Conservation (phyloP, 768 basidiomycete genomes). For the Rubroboletus satanas region DNA sequence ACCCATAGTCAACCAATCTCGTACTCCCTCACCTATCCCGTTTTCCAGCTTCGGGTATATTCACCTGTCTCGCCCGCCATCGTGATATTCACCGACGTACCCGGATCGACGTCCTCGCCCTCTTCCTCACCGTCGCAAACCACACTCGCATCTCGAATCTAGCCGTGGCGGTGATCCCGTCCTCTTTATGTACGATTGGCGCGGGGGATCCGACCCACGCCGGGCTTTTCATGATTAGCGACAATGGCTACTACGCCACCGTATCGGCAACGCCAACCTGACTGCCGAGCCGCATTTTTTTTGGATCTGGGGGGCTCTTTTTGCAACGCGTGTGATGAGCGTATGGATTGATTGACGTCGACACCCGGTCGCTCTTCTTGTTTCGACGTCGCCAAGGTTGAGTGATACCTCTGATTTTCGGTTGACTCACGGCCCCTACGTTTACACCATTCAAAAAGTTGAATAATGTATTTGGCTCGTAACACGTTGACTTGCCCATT, state of each 20-base stretch:
- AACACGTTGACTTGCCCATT: not conserved
- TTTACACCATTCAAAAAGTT: not conserved
- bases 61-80: not conserved
- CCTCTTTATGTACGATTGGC: not conserved
- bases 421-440: not conserved
- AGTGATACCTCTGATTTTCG: not conserved
- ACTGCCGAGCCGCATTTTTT: not conserved
- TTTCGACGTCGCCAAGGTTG: not conserved
- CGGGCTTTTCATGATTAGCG: not conserved
- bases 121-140: not conserved
- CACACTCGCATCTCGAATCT: not conserved
- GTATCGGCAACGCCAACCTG: not conserved
- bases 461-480: not conserved
- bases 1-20: not conserved
- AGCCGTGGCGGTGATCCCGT: too few relatives aligned
- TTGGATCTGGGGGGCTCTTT: not conserved
- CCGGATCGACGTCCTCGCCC: too few relatives aligned
- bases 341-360: not conserved
- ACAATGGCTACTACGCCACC: not conserved
- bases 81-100: not conserved
- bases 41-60: too few relatives aligned
- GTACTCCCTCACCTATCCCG: not conserved
- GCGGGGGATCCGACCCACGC: not conserved
- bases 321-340: not conserved
- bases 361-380: not conserved